These are phyloP conservation scores for Solanum acaule DNA, from an alignment of 257 asterid species.

Conservation along the genomic window DNA sequence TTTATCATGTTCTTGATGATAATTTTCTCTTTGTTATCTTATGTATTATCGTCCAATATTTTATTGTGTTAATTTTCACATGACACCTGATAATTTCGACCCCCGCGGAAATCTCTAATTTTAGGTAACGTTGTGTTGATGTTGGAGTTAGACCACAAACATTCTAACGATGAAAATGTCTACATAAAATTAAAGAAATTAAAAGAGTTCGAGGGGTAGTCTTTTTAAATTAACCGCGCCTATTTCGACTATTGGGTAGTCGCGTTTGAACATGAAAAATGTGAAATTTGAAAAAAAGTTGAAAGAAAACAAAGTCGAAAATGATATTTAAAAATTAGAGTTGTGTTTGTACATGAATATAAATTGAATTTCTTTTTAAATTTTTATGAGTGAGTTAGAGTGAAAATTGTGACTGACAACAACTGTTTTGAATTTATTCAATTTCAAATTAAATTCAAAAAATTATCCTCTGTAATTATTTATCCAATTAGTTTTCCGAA, in stretches of 20 bases:
- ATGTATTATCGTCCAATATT: too few relatives aligned
- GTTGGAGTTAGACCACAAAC: background rate
- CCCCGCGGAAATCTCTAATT: background rate
- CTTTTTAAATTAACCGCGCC: background rate
- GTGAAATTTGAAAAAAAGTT: too few relatives aligned
- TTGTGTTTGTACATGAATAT: too few relatives aligned
- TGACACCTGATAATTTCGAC: too few relatives aligned
- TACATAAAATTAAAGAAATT: background rate
- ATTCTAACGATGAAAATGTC: background rate
- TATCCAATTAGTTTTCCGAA: too few relatives aligned
- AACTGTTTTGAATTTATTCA: background rate
- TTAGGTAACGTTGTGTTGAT: background rate
- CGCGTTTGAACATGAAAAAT: background rate
- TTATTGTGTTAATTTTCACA: too few relatives aligned
- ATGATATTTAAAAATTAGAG: background rate
- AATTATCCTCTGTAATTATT: background rate
- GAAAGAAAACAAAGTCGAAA: rapidly evolving
- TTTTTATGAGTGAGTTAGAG: background rate
- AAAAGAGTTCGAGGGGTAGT: background rate
- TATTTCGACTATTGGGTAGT: rapidly evolving
- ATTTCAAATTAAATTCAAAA: background rate
- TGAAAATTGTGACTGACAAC: background rate
- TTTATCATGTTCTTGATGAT: too few relatives aligned
- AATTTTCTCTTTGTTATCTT: too few relatives aligned
- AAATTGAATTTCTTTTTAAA: too few relatives aligned